Percentiles rank a stretch among this genome's conserved stretches.
Evolutionary conservation across 2,329 filamentous ascomycete species (phyloP).

Genomic region (Cercospora sp.): DNA sequence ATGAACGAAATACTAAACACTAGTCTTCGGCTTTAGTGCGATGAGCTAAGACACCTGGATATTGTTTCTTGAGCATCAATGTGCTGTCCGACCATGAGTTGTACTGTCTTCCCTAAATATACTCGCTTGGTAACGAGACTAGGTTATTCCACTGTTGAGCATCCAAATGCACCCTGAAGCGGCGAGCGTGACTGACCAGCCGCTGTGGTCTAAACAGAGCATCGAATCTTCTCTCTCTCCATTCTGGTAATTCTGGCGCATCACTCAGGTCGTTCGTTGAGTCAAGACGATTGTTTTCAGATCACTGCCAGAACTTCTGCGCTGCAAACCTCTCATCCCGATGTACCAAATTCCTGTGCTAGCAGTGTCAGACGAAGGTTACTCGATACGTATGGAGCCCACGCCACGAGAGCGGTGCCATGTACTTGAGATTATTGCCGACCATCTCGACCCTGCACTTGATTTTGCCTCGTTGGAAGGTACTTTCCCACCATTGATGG

Average conservation of each 20-base stretch:
- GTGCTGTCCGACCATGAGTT: neutral
- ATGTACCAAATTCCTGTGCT: neutral
- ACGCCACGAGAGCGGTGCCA: neutral
- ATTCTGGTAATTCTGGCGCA: neutral
- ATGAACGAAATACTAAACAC: neutral
- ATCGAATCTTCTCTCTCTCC: neutral
- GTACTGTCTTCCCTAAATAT: neutral
- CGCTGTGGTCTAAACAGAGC: neutral
- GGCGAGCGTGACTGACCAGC: neutral
- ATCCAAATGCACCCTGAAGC: neutral
- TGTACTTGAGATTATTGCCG: neutral
- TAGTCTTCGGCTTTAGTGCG: neutral
- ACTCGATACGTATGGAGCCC: slow-evolving; percentile 8
- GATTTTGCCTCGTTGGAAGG: slow-evolving; percentile 6
- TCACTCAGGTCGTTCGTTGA: neutral
- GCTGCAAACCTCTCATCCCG: neutral
- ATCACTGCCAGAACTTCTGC: neutral
- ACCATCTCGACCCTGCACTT: slow-evolving; percentile 7
- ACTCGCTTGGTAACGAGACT: neutral
- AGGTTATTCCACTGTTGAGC: neutral
- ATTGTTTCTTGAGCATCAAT: neutral
- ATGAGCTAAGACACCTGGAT: neutral
- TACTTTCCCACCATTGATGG: slow-evolving; percentile 9
- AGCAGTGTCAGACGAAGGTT: neutral
- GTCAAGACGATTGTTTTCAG: neutral